Evolutionary conservation across 1,139 yeast genomes (phyloP).

Genomic region (Geotrichum restrictum): DNA sequence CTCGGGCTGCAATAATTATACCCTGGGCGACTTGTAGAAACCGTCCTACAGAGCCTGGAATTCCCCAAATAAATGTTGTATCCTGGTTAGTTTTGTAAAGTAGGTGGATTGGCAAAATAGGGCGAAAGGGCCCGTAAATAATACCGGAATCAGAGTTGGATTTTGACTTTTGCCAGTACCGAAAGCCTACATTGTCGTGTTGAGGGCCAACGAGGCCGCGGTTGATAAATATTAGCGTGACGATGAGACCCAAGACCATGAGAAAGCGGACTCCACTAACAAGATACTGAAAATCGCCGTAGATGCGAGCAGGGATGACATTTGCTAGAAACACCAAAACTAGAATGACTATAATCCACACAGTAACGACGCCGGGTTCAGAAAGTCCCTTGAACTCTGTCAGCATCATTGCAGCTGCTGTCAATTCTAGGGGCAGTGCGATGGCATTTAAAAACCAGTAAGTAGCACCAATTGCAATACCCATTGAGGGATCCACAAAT

Average conservation of each 20-base stretch:
- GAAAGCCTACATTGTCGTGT: conserved; percentile 52
- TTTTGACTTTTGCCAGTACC: conserved; percentile 56
- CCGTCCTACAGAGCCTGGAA: conserved; percentile 62
- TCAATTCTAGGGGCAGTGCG: conserved; percentile 74
- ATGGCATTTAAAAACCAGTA: conserved; percentile 72
- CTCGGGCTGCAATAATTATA: conserved; percentile 59
- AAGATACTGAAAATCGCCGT: conserved; percentile 70
- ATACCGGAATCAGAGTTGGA: conserved; percentile 50
- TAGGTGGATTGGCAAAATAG: conserved; percentile 49
- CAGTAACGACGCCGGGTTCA: conserved; percentile 55
- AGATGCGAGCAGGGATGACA: conserved; percentile 62
- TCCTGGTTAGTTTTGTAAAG: conserved; percentile 46
- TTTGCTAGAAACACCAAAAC: conserved; percentile 53
- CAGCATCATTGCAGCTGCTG: conserved; percentile 72
- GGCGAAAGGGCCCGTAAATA: conserved; percentile 70
- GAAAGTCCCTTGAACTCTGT: conserved; percentile 57
- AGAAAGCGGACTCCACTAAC: conserved; percentile 59
- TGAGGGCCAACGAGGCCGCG: conserved; percentile 46
- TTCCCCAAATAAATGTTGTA: conserved; percentile 42
- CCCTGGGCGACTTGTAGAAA: conserved; percentile 64
- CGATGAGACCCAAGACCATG: conserved; percentile 52
- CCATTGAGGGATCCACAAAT: conserved; percentile 81
- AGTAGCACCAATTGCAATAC: conserved; percentile 74
- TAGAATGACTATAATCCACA: conserved; percentile 61
- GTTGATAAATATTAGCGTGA: conserved; percentile 63